Evolutionary conservation across 805 yeast genomes (phyloP).

Genomic region (Hermanozyma aechmeae): DNA sequence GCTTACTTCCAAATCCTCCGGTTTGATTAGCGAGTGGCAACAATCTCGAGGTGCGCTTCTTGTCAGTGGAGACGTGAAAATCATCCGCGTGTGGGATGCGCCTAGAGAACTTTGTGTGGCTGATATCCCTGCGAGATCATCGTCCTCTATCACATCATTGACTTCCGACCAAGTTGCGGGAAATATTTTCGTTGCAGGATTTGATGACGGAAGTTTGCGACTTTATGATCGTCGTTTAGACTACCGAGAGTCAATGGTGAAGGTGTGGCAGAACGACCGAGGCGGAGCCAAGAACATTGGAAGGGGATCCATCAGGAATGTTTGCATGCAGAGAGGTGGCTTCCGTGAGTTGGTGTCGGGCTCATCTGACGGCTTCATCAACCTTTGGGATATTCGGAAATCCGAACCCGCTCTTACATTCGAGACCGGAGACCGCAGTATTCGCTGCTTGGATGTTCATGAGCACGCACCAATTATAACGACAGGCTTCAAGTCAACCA

Average conservation of each 20-base stretch:
- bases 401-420: conserved; percentile 63
- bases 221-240: conserved; percentile 87
- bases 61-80: conserved; percentile 91
- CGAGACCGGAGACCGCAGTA: conserved; percentile 41
- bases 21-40: conserved; percentile 91
- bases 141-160: conserved; percentile 77
- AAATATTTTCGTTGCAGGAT: conserved; percentile 81
- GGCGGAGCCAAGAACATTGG: conserved; percentile 17
- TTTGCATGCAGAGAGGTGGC: conserved; percentile 97
- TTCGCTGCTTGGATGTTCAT: conserved; percentile 72
- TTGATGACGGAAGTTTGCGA: conserved; percentile 80
- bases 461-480: conserved; percentile 95
- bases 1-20: conserved; percentile 72
- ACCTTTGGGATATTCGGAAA: conserved; percentile 82
- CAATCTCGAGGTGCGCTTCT: conserved; percentile 86
- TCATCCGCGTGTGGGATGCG: conserved; percentile 93
- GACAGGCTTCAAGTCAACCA: conserved; percentile 72
- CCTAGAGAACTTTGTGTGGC: conserved; percentile 80
- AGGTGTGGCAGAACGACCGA: conserved; percentile 51
- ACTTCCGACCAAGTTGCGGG: conserved; percentile 97
- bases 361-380: conserved; percentile 69
- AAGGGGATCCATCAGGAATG: conserved; percentile 56
- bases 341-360: conserved; percentile 83
- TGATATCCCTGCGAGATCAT: conserved; percentile 86
- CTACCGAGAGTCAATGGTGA: conserved; percentile 76